These are phyloP conservation scores for Hydrangea macrophylla DNA, from an alignment of 148 eudicot genomes.

Conservation along the genomic window DNA sequence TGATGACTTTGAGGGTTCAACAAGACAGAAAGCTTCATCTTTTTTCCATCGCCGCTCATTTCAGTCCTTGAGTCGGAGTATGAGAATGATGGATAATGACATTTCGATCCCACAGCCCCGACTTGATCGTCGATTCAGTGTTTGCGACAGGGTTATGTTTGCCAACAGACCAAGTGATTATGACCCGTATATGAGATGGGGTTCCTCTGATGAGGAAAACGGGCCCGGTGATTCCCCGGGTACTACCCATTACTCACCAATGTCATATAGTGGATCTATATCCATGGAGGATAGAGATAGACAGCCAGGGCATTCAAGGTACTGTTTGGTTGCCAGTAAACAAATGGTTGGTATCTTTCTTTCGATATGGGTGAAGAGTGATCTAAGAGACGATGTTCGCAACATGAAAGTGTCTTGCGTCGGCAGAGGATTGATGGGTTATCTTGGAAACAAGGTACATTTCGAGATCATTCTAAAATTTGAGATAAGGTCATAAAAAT, in stretches of 20 bases:
- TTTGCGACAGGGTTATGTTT: constrained; percentile 67
- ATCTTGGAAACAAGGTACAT: constrained; percentile 95
- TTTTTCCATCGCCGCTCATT: constrained; percentile 74
- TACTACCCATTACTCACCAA: constrained; percentile 44
- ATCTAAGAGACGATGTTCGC: constrained; percentile 71
- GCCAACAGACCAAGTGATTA: constrained; percentile 58
- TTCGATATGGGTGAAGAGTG: constrained; percentile 87
- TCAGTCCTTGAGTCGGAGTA: constrained; percentile 71
- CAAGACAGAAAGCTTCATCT: constrained; percentile 45
- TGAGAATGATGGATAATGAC: constrained; percentile 53
- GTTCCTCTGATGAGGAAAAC: constrained; percentile 79
- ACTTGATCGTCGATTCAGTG: constrained; percentile 76
- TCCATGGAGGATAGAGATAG: constrained; percentile 57
- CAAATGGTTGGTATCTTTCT: constrained; percentile 95
- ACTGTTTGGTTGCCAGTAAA: constrained; percentile 90
- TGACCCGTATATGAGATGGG: constrained; percentile 55
- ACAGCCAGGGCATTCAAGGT: constrained; percentile 52
- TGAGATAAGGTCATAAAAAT: not conserved
- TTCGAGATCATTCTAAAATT: constrained; percentile 1
- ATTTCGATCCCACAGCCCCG: constrained; percentile 41
- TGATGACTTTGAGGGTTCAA: constrained; percentile 69
- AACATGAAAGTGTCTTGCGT: constrained; percentile 93
- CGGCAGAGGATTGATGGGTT: constrained; percentile 98
- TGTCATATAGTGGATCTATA: constrained; percentile 34
- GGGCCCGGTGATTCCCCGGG: constrained; percentile 51